phyloP scores from a whole-genome alignment of 495 filamentous ascomycete species.

The Neurospora intermedia region DNA sequence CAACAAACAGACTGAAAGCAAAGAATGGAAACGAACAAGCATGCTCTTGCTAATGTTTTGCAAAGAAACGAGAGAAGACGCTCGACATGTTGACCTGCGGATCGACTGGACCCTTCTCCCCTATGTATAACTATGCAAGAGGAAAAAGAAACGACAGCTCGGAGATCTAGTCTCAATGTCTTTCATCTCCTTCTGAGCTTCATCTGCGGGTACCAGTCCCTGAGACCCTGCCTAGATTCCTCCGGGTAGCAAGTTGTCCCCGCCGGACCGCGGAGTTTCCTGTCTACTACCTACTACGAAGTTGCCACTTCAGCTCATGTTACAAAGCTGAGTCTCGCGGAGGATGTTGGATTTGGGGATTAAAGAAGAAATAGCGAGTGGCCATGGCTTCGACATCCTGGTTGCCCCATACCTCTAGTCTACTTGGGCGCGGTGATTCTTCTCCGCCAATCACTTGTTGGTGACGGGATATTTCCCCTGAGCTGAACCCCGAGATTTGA shows the following conservation, averaged over 20 bases:
- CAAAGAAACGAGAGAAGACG: neutral
- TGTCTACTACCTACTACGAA: neutral
- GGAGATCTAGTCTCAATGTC: neutral
- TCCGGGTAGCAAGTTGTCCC: neutral
- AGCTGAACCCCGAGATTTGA: neutral
- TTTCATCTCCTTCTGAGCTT: neutral
- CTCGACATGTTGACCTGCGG: neutral
- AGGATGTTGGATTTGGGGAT: neutral
- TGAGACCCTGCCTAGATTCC: neutral
- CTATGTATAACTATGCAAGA: neutral
- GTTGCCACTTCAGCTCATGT: neutral
- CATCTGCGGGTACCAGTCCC: neutral
- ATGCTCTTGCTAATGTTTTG: neutral
- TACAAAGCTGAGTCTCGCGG: neutral
- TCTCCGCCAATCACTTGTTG: neutral
- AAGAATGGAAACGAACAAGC: neutral
- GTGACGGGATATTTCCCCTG: neutral
- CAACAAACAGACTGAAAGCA: neutral
- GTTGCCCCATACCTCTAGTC: neutral
- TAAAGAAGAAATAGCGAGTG: neutral
- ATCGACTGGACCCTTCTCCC: neutral
- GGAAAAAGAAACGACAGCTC: neutral
- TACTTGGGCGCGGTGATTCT: neutral
- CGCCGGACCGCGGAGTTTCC: neutral
- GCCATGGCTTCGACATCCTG: neutral